A percentile compares a stretch with the other conserved stretches of the same genome.
Conservation (phyloP, 129 eudicot species). For the Kitagawia praeruptora region DNA sequence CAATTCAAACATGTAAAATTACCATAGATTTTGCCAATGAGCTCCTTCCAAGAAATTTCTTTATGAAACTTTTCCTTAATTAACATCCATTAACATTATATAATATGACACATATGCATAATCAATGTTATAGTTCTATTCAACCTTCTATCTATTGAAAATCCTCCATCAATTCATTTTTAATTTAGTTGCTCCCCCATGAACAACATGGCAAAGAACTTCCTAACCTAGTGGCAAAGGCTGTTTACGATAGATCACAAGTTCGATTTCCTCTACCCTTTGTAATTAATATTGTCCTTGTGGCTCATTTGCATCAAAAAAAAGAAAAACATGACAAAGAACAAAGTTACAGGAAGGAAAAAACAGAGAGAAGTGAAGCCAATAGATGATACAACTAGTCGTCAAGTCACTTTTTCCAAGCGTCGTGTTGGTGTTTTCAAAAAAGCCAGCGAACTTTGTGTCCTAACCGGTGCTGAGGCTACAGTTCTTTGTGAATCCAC, state of each 20-base stretch:
- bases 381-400: not conserved
- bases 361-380: not conserved
- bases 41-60: not conserved
- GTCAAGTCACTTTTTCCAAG: not conserved
- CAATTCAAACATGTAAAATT: not conserved
- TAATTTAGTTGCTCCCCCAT: not conserved
- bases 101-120: not conserved
- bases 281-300: too few species aligned
- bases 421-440: not conserved
- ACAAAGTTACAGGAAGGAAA: not conserved
- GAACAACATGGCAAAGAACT: not conserved
- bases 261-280: too few species aligned
- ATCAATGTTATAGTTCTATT: not conserved
- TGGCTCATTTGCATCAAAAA: too few species aligned
- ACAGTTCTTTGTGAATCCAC: not conserved
- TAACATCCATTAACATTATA: not conserved
- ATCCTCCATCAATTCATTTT: not conserved
- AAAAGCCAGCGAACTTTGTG: conserved; percentile 3
- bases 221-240: too few species aligned
- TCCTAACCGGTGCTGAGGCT: not conserved
- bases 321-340: not conserved
- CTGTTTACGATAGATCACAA: too few species aligned
- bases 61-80: too few species aligned
- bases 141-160: not conserved
- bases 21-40: not conserved